A percentile compares a stretch with the other conserved stretches of the same genome.
Conservation (phyloP, 2,329 filamentous ascomycete species). For the Penicillium brevicompactum region DNA sequence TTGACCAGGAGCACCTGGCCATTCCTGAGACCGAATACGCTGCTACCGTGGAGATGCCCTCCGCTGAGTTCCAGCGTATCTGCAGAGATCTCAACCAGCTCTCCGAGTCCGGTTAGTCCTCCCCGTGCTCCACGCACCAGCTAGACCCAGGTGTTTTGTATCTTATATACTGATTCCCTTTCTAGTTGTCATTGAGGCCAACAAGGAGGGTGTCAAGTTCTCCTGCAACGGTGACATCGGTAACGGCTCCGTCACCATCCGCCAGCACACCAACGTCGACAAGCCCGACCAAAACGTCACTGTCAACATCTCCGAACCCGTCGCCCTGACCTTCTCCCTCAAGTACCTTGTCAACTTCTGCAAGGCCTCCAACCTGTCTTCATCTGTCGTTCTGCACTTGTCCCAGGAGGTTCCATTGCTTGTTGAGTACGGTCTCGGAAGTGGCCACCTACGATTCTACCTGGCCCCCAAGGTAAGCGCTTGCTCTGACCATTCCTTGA, state of each 20-base stretch:
- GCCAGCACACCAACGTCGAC: conserved; percentile 84
- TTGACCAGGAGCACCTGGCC: conserved; percentile 98
- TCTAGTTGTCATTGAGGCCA: conserved; percentile 89
- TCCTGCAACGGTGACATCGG: conserved; percentile 92
- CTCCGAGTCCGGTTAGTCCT: conserved; percentile 83
- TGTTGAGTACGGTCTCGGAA: conserved; percentile 85
- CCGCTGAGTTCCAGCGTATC: conserved; percentile 89
- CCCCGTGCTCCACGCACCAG: not conserved
- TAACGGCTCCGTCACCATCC: conserved; percentile 88
- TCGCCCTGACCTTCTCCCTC: conserved; percentile 93
- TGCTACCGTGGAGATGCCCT: conserved; percentile 85
- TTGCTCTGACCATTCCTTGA: not conserved
- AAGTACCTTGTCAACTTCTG: conserved; percentile 99
- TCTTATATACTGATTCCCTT: conserved; percentile 15
- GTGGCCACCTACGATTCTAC: conserved; percentile 94
- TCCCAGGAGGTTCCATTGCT: conserved; percentile 95
- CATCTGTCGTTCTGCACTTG: conserved; percentile 84
- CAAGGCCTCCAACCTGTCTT: conserved; percentile 87
- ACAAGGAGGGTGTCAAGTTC: conserved; percentile 97
- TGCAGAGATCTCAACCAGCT: conserved; percentile 88
- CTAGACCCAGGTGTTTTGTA: not conserved
- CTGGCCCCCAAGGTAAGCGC: conserved; percentile 87
- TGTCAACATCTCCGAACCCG: conserved; percentile 89
- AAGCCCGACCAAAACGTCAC: conserved; percentile 84
- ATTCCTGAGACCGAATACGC: conserved; percentile 99